Percentiles rank a stretch among this genome's conserved stretches.
phyloP scores from a whole-genome alignment of 202 grass and related monocot species.

The Bolboschoenoplectus hybrid region DNA sequence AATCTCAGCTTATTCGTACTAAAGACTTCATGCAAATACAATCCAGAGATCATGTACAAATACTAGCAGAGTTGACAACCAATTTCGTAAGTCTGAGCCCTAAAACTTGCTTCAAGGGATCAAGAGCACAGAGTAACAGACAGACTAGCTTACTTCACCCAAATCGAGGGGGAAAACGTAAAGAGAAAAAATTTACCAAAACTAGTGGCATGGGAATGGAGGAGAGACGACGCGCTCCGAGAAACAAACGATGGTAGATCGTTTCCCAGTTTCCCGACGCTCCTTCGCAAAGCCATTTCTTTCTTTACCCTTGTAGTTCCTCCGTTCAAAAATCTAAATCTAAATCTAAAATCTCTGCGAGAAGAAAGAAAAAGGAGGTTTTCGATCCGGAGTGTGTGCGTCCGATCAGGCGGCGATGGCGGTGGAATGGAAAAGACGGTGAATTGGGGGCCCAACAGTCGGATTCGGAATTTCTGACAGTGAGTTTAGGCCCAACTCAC shows the following conservation, averaged over 20 bases:
- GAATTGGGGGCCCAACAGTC: background rate
- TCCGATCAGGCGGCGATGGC: background rate
- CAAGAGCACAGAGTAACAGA: background rate
- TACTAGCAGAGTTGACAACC: background rate
- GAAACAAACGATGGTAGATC: slow-evolving; percentile 36
- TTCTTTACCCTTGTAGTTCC: background rate
- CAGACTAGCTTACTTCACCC: background rate
- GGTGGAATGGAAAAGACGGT: background rate
- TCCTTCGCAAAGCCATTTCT: slow-evolving; percentile 37
- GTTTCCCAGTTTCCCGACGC: background rate
- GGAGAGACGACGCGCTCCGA: slow-evolving; percentile 39
- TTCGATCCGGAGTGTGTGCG: too few relatives aligned
- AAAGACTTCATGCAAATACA: background rate
- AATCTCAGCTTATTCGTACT: background rate
- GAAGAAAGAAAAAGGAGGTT: background rate
- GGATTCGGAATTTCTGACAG: too few relatives aligned
- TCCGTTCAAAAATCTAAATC: background rate
- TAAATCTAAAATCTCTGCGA: background rate
- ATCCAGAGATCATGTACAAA: background rate
- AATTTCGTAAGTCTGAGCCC: background rate
- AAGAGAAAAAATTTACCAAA: slow-evolving; percentile 47
- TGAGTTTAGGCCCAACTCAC: too few relatives aligned
- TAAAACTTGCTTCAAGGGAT: background rate
- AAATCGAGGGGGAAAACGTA: background rate
- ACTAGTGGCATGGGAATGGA: slow-evolving; percentile 89